Evolutionary conservation across 805 yeast species (phyloP).

Genomic region (Candida methanosorbosa): DNA sequence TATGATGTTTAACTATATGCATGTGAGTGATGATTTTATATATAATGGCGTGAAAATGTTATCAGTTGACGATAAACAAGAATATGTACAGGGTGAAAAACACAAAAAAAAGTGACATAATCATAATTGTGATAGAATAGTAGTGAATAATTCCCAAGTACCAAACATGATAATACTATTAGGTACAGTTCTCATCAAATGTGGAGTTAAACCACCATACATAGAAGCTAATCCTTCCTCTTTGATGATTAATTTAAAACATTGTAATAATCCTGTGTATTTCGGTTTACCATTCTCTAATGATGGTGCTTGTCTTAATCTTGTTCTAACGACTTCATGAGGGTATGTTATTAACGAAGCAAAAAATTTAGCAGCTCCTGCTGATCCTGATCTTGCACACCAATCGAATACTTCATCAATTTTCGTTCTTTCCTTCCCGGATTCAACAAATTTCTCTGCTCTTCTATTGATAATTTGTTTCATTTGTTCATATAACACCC

Average conservation of each 20-base stretch:
- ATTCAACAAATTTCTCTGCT: slow-evolving; percentile 26
- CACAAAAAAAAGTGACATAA: neutral
- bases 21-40: too few relatives aligned
- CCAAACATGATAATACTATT: slow-evolving; percentile 98
- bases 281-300: slow-evolving; percentile 69
- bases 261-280: slow-evolving; percentile 83
- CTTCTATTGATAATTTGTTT: slow-evolving; percentile 52
- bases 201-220: slow-evolving; percentile 98
- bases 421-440: slow-evolving; percentile 33
- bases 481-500: slow-evolving; percentile 97
- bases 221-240: slow-evolving; percentile 91
- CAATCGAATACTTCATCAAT: slow-evolving; percentile 72
- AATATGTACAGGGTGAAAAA: neutral
- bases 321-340: slow-evolving; percentile 93
- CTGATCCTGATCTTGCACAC: slow-evolving; percentile 95
- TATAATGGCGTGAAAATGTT: too few relatives aligned
- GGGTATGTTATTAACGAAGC: slow-evolving; percentile 94
- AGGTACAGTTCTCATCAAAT: slow-evolving; percentile 92
- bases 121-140: slow-evolving; percentile 33
- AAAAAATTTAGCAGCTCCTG: slow-evolving; percentile 90
- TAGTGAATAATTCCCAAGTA: slow-evolving; percentile 86
- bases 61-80: too few relatives aligned
- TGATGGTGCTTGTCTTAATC: slow-evolving; percentile 88
- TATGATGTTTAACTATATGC: too few relatives aligned
- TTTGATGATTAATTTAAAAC: slow-evolving; percentile 74